phyloP scores from a whole-genome alignment of 2,329 filamentous ascomycete species.

The Chaetomiaceae sp. region DNA sequence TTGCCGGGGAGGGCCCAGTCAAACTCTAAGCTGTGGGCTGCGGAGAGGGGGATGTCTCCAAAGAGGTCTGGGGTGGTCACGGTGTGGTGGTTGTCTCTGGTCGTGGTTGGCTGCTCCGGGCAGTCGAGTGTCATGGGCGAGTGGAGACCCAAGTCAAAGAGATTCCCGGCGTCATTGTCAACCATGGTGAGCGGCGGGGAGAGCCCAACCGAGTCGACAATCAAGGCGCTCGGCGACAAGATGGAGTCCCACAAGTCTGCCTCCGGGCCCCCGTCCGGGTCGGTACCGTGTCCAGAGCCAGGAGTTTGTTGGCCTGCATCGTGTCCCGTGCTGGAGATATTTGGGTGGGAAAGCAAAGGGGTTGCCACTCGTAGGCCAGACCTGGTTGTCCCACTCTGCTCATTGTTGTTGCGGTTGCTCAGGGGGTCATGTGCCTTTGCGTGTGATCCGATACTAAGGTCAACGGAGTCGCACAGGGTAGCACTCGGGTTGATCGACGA shows the following conservation, averaged over 20 bases:
- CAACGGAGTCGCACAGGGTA: background rate
- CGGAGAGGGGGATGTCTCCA: background rate
- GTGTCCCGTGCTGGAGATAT: background rate
- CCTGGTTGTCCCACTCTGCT: too few species aligned
- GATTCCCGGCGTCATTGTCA: background rate
- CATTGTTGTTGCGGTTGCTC: too few species aligned
- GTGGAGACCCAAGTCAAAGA: constrained; percentile 3
- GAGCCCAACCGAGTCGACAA: background rate
- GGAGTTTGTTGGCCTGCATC: background rate
- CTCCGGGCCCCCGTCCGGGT: too few species aligned
- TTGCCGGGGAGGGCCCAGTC: background rate
- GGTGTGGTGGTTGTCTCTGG: background rate
- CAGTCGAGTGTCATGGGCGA: constrained; percentile 6
- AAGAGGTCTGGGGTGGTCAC: background rate
- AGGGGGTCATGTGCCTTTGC: too few species aligned
- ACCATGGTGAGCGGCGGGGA: constrained; percentile 1
- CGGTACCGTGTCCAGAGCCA: background rate
- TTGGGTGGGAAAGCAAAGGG: background rate
- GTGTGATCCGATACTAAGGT: too few species aligned
- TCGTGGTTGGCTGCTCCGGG: background rate
- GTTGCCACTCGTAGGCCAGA: background rate
- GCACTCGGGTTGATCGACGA: background rate
- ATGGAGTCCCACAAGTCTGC: constrained; percentile 3
- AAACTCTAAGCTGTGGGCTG: background rate
- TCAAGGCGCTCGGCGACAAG: background rate